Base-by-base conservation (phyloP, 805 yeast species). In the Cyberlindnera maritima region DNA sequence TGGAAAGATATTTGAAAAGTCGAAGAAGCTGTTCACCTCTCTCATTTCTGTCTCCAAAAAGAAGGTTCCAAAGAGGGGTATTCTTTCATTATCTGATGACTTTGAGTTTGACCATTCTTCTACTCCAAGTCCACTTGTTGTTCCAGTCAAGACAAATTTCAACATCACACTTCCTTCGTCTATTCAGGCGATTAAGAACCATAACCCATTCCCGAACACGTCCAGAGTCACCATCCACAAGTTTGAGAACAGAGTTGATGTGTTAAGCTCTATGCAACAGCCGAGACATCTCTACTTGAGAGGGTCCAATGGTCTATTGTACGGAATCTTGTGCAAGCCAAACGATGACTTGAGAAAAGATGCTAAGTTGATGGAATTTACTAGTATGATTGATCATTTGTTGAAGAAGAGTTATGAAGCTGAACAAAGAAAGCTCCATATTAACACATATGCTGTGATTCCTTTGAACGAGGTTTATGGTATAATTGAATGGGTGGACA, bases 331-430 rank as follows among this genome's bases (percentile, higher is more conserved):
- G 68, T 83, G 96, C 57, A 94, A 94, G 61, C 81, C 84, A 9
- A 77, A 81, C 52, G 99, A 94, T 65, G 99, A 94, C 68, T 83
- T 95, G 17, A 71, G 98, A 53, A 95, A 95, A 60, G 99, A 95
- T 70, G 94, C 96, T 4, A 86, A 96, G 57, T 79, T 92, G 43
- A 86, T 90, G 86, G 75, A 95, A 57, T 85, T 94, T 57, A 88
- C 97, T 0, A 80, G 88, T 1, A 85, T 90, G 65, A 81, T 94
- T 64, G 91, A 91, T 61, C 78, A 88, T 54, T 62, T 94, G 26
- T 69, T 94, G 46, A 66, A 71, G 18, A 74, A 76, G 17, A 86
- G 85, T 58, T 74, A 76, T 13, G 96, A 85, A 40, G 83, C 97
- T 0, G 77, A 84, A 41, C 81, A 82, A 51, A 70, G 98, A 50